Evolutionary conservation across 208 protist species (phyloP), one percentile per base, ranked within the genome.

Genomic region (Plasmodiophora brassicae): DNA sequence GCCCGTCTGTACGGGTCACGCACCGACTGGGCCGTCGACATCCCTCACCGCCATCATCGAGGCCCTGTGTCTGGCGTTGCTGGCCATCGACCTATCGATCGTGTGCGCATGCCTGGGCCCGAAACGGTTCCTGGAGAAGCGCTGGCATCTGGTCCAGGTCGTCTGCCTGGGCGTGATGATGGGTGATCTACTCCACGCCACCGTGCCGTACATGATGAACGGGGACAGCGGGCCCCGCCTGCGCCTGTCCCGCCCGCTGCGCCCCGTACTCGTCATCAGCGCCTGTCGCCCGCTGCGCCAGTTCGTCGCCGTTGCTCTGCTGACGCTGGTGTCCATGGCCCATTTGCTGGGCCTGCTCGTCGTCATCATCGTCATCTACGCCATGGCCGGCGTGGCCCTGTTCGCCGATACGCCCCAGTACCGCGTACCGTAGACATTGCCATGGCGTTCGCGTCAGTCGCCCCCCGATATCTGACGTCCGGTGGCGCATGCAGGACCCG

Each of bases 71-170:
- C 10, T 78, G 5, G 41, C 65, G 14, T 78, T 78, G 5, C n/a
- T 78, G 65, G 14, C n/a, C 65, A n/a, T 78, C 65, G 65, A 78
- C 65, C n/a, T 78, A 8, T 36, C 5, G 32, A 38, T 78, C 10
- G 32, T 44, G n/a, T 5, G 5, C 65, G 65, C 41, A 14, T n/a
- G 41, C 5, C n/a, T 78, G n/a, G 65, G 65, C 14, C 20, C 41
- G 20, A 78, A 78, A 78, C 65, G 65, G n/a, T 78, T 78, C n/a
- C 32, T 5, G 5, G 65, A 78, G 5, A 78, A 78, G 65, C 65
- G 65, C 5, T 78, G 65, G 65, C 32, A 78, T 38, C n/a, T 78
- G n/a, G 41, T 78, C 5, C 65, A 44, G 5, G 41, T 32, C 5
- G 32, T 5, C n/a, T n/a, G 32, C n/a, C n/a, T 78, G n/a, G 32